Base-by-base conservation (phyloP, 192 early-diverging fungal species). In the Geranomyces variabilis region DNA sequence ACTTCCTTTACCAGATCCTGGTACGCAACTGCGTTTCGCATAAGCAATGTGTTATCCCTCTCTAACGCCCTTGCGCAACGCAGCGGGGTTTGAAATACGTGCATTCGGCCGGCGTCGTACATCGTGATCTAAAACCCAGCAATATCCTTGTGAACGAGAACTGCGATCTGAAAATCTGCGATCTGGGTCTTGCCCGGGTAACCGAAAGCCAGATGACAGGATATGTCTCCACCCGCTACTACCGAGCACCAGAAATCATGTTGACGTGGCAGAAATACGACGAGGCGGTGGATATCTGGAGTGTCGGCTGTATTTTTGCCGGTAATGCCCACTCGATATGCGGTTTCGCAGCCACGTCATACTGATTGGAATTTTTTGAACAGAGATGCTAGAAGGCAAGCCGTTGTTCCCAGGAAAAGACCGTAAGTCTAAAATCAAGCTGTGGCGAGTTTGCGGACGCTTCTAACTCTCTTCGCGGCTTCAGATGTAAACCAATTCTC, bases 161-260 rank as follows among this genome's bases (percentile, higher is more conserved):
- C 82, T 96, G 96, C 74, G 96, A 98, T 76, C 85, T 98, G 44
- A 98, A 95, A 85, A 99, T 99, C 73, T 97, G 95, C 80, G 96
- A 99, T 79, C 96, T 99, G 79, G 96, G 96, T 4, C 78, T 99
- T 51, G 96, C 96, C 3, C 90, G 96, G 69, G 90, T 96, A 48
- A 92, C 94, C 69, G 95, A 96, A 69, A 90, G 91, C 67, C 92
- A 95, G 77, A 97, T 97, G 95, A 97, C 95, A 24, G 95, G 95
- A 76, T 99, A 99, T 79, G 96, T 97, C 22, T 94, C 95, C 9
- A 97, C 96, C 15, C 86, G 96, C 44, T 97, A 97, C 82, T 99
- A 99, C 76, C 90, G 96, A 68, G 95, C 96, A 13, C 96, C 96
- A 34, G 96, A 99, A 68, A 97, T 99, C 74, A 96, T 99, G 95